A percentile compares a stretch with the other conserved stretches of the same genome.
Evolutionary conservation across 345 rosid genomes (phyloP).

Genomic region (Excoecaria agallocha): DNA sequence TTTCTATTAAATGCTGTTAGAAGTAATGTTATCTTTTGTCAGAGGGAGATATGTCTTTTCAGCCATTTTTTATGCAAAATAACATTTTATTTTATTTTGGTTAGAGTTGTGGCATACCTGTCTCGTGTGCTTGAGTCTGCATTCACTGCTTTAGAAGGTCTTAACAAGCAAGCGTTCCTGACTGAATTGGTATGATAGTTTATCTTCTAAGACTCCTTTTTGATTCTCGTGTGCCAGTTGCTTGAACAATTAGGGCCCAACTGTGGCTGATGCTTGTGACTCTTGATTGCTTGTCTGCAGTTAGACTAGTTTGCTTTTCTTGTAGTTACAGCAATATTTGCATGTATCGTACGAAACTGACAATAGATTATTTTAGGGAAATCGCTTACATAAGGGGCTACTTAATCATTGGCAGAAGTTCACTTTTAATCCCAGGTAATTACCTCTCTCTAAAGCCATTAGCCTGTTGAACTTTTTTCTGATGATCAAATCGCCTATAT

Average conservation of each 20-base stretch:
- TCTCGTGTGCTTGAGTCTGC: conserved; percentile 95
- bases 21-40: neutral
- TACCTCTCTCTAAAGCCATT: conserved; percentile 12
- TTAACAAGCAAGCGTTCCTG: conserved; percentile 96
- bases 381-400: conserved; percentile 75
- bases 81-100: conserved; percentile 12
- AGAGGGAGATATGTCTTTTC: neutral
- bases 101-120: conserved; percentile 93
- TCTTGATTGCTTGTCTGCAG: conserved; percentile 13
- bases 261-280: neutral
- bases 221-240: conserved; percentile 4
- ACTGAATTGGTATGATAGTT: conserved; percentile 72
- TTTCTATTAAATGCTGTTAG: neutral
- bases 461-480: neutral
- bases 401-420: conserved; percentile 95
- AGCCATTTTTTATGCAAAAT: conserved; percentile 8
- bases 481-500: too few species aligned
- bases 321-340: neutral
- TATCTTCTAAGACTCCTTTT: conserved; percentile 17
- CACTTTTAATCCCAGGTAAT: conserved; percentile 93
- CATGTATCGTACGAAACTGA: neutral
- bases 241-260: neutral
- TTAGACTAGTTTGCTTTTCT: neutral
- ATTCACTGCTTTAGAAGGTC: conserved; percentile 93
- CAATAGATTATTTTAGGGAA: conserved; percentile 54